phyloP scores from a whole-genome alignment of 371 early-diverging fungal species.

The Mucor saturninus region DNA sequence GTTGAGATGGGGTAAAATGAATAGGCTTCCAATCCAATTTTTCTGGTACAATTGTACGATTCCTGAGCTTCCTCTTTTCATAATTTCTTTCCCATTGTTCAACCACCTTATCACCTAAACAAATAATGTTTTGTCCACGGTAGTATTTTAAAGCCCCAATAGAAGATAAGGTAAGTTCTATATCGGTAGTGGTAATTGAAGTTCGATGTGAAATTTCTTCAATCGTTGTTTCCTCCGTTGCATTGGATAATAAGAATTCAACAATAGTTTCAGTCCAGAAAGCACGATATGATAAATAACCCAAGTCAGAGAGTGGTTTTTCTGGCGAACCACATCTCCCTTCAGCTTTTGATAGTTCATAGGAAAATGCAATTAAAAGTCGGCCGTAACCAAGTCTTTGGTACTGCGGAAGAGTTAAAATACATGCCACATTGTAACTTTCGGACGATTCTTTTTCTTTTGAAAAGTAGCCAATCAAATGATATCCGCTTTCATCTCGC shows the following conservation, averaged over 20 bases:
- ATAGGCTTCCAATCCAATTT: conserved; percentile 84
- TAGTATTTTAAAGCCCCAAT: conserved; percentile 95
- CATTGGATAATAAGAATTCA: conserved; percentile 52
- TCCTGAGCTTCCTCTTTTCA: conserved; percentile 59
- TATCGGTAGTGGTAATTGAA: conserved; percentile 92
- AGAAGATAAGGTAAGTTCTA: conserved; percentile 90
- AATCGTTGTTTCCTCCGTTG: conserved; percentile 65
- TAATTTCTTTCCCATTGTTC: conserved; percentile 76
- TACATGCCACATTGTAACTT: conserved; percentile 99
- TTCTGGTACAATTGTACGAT: conserved; percentile 77
- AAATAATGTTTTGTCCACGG: conserved; percentile 92
- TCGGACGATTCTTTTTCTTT: conserved; percentile 99
- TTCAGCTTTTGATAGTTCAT: conserved; percentile 96
- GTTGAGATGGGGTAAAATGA: conserved; percentile 77
- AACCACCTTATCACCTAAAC: conserved; percentile 85
- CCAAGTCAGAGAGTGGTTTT: conserved; percentile 99
- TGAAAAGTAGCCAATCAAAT: conserved; percentile 98
- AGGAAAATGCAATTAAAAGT: conserved; percentile 95
- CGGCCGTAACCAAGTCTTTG: conserved; percentile 99
- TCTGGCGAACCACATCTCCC: conserved; percentile 97
- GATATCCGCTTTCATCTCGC: conserved; percentile 81
- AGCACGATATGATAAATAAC: conserved; percentile 93
- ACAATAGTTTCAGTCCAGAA: conserved; percentile 95
- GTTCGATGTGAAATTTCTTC: conserved; percentile 91
- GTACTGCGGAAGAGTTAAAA: conserved; percentile 97